These are phyloP conservation scores for Backusella circina DNA, from an alignment of 192 early-diverging fungal genomes.

Conservation along the genomic window DNA sequence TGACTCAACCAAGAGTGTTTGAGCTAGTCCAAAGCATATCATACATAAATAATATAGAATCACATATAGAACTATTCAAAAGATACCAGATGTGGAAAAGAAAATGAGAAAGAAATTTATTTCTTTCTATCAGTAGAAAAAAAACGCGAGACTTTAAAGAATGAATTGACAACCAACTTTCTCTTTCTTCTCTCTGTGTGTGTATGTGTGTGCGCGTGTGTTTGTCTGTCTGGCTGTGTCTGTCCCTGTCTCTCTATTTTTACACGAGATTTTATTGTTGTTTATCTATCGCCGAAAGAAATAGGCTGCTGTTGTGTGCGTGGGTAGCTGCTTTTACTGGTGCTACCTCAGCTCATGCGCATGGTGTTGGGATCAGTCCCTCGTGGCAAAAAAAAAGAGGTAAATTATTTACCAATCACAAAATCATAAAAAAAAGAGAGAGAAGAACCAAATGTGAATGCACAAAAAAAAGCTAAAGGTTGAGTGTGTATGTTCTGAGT, in stretches of 20 bases:
- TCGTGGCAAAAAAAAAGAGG: background rate
- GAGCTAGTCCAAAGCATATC: background rate
- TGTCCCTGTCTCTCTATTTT: background rate
- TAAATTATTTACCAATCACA: background rate
- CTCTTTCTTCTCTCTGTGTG: background rate
- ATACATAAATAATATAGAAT: background rate
- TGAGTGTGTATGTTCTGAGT: background rate
- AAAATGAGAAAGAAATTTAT: background rate
- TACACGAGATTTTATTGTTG: conserved; percentile 1
- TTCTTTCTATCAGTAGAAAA: background rate
- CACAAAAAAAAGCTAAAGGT: background rate
- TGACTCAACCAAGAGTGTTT: background rate
- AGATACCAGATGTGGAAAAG: background rate
- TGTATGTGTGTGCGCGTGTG: too few relatives aligned
- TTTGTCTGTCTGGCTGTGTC: too few relatives aligned
- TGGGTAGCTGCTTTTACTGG: background rate
- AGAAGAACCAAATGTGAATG: background rate
- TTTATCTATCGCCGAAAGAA: background rate
- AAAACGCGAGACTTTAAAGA: background rate
- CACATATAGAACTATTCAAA: background rate
- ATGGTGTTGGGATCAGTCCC: background rate
- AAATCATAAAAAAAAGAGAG: background rate
- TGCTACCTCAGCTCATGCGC: background rate
- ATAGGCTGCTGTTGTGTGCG: background rate
- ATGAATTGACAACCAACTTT: background rate